Evolutionary conservation across 352 stramenopile species (phyloP).

Genomic region (Globisporangium alternatum): DNA sequence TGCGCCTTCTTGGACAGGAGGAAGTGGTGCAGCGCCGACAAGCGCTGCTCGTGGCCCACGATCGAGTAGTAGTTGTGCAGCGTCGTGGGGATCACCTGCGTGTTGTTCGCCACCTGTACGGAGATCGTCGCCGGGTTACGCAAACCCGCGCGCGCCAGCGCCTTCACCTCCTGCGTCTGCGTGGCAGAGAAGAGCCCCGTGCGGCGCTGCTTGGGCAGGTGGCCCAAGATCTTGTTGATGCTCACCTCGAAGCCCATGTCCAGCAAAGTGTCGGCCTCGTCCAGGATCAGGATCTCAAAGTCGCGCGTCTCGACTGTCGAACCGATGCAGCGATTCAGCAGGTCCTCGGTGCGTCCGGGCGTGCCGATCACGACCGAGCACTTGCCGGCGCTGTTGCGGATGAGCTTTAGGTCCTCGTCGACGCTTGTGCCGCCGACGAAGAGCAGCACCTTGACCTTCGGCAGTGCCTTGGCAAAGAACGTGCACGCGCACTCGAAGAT

Average conservation of each 20-base stretch:
- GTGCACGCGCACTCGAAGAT: conserved; percentile 72
- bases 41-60: conserved; percentile 92
- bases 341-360: conserved; percentile 82
- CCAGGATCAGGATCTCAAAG: conserved; percentile 97
- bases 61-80: conserved; percentile 95
- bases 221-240: conserved; percentile 93
- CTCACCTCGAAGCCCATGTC: conserved; percentile 97
- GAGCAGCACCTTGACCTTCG: conserved; percentile 74
- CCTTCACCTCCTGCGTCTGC: conserved; percentile 94
- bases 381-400: conserved; percentile 54
- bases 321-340: conserved; percentile 81
- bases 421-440: conserved; percentile 91
- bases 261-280: conserved; percentile 99
- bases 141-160: conserved; percentile 94
- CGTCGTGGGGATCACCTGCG: conserved; percentile 73
- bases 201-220: conserved; percentile 96
- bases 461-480: conserved; percentile 64
- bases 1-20: conserved; percentile 80
- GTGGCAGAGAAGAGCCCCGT: conserved; percentile 93
- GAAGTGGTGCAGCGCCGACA: conserved; percentile 92
- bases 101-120: conserved; percentile 92
- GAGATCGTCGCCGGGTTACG: conserved; percentile 98
- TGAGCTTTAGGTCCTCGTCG: conserved; percentile 74
- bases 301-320: conserved; percentile 85
- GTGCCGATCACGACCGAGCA: conserved; percentile 81